Percentiles rank a stretch among this genome's conserved stretches.
Evolutionary conservation across 1,139 yeast genomes (phyloP).

Genomic region (Martiniozyma asiatica): DNA sequence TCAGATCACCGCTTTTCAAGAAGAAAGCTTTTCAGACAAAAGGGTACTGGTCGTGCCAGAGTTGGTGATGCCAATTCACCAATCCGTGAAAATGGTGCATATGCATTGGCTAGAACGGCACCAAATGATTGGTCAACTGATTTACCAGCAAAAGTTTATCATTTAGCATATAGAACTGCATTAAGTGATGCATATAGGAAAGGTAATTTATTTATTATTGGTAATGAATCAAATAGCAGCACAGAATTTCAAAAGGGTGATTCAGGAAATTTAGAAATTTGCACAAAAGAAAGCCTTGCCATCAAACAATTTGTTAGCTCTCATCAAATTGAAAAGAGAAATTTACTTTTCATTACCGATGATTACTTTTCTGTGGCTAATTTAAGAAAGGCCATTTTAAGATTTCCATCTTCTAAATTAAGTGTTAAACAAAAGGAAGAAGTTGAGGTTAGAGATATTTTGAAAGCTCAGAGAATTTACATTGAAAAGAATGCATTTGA

Average conservation of each 20-base stretch:
- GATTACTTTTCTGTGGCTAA: constrained; percentile 34
- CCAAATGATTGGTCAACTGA: constrained; percentile 83
- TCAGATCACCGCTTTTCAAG: constrained; percentile 80
- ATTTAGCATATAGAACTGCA: constrained; percentile 69
- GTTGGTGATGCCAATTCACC: constrained; percentile 96
- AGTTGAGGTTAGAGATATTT: constrained; percentile 71
- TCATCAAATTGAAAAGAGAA: constrained; percentile 42
- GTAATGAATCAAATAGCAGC: constrained; percentile 34
- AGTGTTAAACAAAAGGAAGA: constrained; percentile 67
- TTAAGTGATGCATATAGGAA: constrained; percentile 66
- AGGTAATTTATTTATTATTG: constrained; percentile 63
- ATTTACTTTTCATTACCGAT: constrained; percentile 57
- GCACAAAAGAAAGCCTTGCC: constrained; percentile 25
- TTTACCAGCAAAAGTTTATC: constrained; percentile 66
- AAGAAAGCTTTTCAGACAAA: constrained; percentile 74
- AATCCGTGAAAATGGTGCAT: constrained; percentile 77
- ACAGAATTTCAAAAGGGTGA: constrained; percentile 23
- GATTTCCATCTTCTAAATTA: constrained; percentile 35
- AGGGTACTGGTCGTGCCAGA: constrained; percentile 93
- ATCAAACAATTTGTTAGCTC: constrained; percentile 46
- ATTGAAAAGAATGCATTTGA: constrained; percentile 68
- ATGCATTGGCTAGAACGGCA: constrained; percentile 82
- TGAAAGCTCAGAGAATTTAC: constrained; percentile 67
- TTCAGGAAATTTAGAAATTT: constrained; percentile 17
- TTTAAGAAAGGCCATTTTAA: constrained; percentile 37